Base-by-base conservation (phyloP, 2,329 filamentous ascomycete species). In the Penicillium thymicola region DNA sequence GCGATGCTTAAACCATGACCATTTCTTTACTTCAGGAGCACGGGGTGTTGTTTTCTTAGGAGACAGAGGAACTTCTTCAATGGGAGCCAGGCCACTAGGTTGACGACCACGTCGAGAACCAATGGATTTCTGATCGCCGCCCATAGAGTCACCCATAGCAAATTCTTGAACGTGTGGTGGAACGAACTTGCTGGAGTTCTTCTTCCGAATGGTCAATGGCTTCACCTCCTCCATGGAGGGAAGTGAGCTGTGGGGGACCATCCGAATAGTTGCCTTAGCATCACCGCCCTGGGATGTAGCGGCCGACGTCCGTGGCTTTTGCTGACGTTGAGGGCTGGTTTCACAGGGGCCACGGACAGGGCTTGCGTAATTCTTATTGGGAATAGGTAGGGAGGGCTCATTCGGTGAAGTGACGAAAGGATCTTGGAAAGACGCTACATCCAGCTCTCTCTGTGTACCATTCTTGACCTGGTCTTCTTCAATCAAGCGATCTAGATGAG, bases 401-500 rank as follows among this genome's bases (percentile, higher is more conserved):
- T 55, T 38, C 1, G 59, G 41, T 1, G 55, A 32, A 21, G 58
- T 60, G 13, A 54, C 41, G 16, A 64, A 61, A 10, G 63, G 60
- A 37, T 70, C 67, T 7, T 58, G 57, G 11, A 57, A 51, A 6
- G 53, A 44, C 6, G 37, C 54, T 11, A 60, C 55, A 2, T 65
- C 56, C 2, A 54, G 14, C 0, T 52, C 38, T 13, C 21, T n/a
- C 8, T 25, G 34, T 4, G 42, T 42, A 8, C 32, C 58, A 36
- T 62, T 57, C 25, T 53, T 57, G 3, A 36, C 41, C n/a, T 67
- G 59, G 13, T 72, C 69, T 49, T 73, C 78, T 47, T 80, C 72
- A 60, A 86, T 83, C 27, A 85, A 72, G 18, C 79, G 78, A 69
- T 86, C 83, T 13, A 87, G 76, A 59, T 86, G 81, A 9, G 79